Percentiles rank a stretch among this genome's conserved stretches.
These are phyloP conservation scores for Sporothrix brunneoviolacea DNA, from an alignment of 2,329 filamentous ascomycete genomes.

Conservation along the genomic window DNA sequence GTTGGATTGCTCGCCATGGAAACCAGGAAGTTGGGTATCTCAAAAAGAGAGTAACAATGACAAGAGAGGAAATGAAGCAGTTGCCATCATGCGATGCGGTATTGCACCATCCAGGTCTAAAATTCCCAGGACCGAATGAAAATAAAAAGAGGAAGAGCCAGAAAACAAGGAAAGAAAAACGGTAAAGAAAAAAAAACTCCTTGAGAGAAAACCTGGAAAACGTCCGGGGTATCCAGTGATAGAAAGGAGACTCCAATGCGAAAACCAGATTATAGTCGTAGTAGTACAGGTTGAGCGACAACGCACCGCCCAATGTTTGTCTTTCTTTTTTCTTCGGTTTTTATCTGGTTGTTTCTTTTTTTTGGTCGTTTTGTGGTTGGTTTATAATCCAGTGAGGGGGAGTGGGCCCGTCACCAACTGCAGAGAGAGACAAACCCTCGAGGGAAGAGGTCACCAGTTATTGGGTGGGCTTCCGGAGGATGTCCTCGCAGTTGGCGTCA, in stretches of 20 bases:
- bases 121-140: neutral
- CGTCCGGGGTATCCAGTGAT: constrained; percentile 12
- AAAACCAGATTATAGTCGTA: constrained; percentile 14
- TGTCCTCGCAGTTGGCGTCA: constrained; percentile 91
- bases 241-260: constrained; percentile 7
- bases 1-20: constrained; percentile 11
- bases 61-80: constrained; percentile 1
- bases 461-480: constrained; percentile 57
- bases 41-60: constrained; percentile 5
- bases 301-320: neutral
- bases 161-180: constrained; percentile 4
- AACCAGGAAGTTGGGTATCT: constrained; percentile 16
- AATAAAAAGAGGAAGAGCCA: neutral
- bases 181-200: constrained; percentile 4
- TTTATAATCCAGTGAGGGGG: neutral
- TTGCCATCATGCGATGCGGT: constrained; percentile 8
- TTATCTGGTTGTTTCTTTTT: neutral
- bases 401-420: neutral
- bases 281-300: constrained; percentile 9
- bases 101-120: constrained; percentile 17
- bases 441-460: constrained; percentile 28
- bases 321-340: constrained; percentile 3
- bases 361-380: neutral
- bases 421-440: neutral
- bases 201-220: constrained; percentile 6